Evolutionary conservation across 768 basidiomycete genomes (phyloP), one percentile per base, ranked within the genome.

Genomic region (Termitomyces sp.): DNA sequence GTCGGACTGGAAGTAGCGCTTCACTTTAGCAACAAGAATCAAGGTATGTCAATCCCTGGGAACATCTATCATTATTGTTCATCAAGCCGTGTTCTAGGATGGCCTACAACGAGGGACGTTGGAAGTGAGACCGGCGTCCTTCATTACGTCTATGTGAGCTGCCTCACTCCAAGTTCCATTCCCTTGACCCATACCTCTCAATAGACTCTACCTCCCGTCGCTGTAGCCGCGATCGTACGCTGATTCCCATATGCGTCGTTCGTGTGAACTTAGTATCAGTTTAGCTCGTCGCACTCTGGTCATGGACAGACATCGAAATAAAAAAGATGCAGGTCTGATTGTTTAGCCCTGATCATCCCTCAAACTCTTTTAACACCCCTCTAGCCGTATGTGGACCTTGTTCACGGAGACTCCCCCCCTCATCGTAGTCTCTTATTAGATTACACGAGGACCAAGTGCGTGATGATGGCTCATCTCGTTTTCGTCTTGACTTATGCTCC

Each of bases 261-360:
- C 19, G 35, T 46, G 38, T 11, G 42, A 23, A 34, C 37, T 16
- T 21, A 49, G 12, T 9, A 25, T 59, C 23, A 54, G 27, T 43
- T 35, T 58, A 79, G 77, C 54, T 83, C 11, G 77, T 78, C 4
- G 78, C 76, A 0, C 57, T 82, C 29, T 84, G 82, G 82, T 68
- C 79, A 5, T 82, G 81, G 82, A 82, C 81, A 5, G 82, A 82
- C 60, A 72, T 79, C 25, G 82, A 82, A 58, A 78, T 85, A 49
- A 81, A 82, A 62, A 80, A 77, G 64, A 76, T 84, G 69, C 83
- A 83, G 72, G 80, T 77, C 49, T 29, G 66, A 45, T 5, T 27
- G 17, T 52, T 37, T 3, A 11, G 23, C 17, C n/a, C 37, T 51
- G 11, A 34, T 41, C 45, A 56, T 56, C 23, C 25, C 27, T 29